Conservation (phyloP, 352 stramenopile species). For the Pythium inflatum region DNA sequence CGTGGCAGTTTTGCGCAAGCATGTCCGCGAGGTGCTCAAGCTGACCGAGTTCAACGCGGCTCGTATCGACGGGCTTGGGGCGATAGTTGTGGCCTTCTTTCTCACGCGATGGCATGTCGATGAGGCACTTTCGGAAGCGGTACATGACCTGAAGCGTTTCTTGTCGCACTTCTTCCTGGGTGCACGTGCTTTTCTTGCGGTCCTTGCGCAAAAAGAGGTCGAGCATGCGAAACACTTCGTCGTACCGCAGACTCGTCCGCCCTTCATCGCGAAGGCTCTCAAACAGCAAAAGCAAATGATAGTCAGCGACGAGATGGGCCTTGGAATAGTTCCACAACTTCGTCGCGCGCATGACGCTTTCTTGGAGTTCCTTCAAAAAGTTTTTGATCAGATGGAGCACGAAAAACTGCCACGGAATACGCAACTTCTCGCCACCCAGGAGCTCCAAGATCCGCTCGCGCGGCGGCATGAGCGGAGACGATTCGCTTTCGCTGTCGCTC, state of each 20-base stretch:
- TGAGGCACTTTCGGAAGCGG: slow-evolving; percentile 86
- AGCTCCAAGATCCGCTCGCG: slow-evolving; percentile 75
- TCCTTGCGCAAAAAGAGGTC: slow-evolving; percentile 85
- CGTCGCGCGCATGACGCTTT: slow-evolving; percentile 70
- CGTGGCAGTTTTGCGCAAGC: slow-evolving; percentile 83
- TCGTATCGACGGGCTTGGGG: slow-evolving; percentile 85
- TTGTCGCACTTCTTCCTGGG: slow-evolving; percentile 71
- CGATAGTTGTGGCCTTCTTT: slow-evolving; percentile 89
- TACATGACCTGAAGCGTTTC: slow-evolving; percentile 89
- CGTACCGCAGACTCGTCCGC: slow-evolving; percentile 74
- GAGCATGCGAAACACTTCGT: slow-evolving; percentile 86
- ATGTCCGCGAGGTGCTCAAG: slow-evolving; percentile 78
- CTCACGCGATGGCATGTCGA: slow-evolving; percentile 88
- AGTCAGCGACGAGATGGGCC: slow-evolving; percentile 79
- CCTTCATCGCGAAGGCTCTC: slow-evolving; percentile 75
- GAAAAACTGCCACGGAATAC: slow-evolving; percentile 77
- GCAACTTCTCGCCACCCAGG: slow-evolving; percentile 82
- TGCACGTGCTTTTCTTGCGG: slow-evolving; percentile 65
- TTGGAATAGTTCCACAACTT: slow-evolving; percentile 87
- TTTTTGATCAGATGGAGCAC: slow-evolving; percentile 71
- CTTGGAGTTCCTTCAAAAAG: slow-evolving; percentile 75
- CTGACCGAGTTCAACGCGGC: slow-evolving; percentile 66
- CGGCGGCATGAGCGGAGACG: slow-evolving; percentile 15
- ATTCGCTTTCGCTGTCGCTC: slow-evolving; percentile 32
- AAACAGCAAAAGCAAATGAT: slow-evolving; percentile 82